A percentile compares a stretch with the other conserved stretches of the same genome.
Evolutionary conservation across 257 asterid species (phyloP).

Genomic region (Echites panduratus): DNA sequence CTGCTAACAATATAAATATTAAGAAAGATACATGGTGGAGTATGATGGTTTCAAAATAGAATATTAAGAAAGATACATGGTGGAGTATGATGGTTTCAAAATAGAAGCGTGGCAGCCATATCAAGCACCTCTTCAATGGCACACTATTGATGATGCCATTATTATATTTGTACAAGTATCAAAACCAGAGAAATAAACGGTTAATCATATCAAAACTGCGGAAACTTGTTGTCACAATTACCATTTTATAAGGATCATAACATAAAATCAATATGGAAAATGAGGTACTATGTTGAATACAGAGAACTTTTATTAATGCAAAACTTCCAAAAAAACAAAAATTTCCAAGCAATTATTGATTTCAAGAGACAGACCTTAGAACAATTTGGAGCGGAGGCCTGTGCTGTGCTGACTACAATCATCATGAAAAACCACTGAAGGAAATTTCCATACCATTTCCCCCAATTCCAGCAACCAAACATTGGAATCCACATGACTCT

Average conservation of each 20-base stretch:
- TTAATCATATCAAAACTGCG: too few species aligned
- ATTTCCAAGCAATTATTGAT: conserved; percentile 15
- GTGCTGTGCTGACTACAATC: conserved; percentile 11
- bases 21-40: too few species aligned
- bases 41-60: too few species aligned
- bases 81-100: too few species aligned
- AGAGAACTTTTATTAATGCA: not conserved
- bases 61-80: too few species aligned
- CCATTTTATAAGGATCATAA: not conserved
- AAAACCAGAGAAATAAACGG: too few species aligned
- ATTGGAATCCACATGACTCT: conserved; percentile 73
- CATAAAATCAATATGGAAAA: not conserved
- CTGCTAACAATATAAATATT: too few species aligned
- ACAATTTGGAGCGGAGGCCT: not conserved
- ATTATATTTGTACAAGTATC: too few species aligned
- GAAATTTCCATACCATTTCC: conserved; percentile 81
- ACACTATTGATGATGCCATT: too few species aligned
- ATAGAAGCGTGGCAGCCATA: too few species aligned
- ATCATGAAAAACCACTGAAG: conserved; percentile 49
- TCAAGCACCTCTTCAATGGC: too few species aligned
- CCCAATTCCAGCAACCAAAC: conserved; percentile 85
- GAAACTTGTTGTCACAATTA: not conserved
- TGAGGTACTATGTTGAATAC: not conserved
- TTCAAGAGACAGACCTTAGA: conserved; percentile 25
- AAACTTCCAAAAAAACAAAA: not conserved